Evolutionary conservation across 441 rosid genomes (phyloP), one percentile per base, ranked within the genome.

Genomic region (Macaranga tanarius): DNA sequence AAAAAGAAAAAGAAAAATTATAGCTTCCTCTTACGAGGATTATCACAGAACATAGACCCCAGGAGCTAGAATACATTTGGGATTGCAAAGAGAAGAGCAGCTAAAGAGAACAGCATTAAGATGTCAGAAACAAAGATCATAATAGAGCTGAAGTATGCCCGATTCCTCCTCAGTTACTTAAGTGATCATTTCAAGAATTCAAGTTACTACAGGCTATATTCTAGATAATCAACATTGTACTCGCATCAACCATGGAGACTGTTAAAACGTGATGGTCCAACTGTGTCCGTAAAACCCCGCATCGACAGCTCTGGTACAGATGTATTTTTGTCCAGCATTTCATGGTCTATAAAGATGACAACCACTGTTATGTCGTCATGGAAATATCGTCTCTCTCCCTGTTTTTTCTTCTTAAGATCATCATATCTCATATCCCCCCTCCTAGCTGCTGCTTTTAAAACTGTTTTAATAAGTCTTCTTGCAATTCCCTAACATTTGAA

Each of bases 281-380:
- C 85, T 1, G 86, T 79, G 78, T 87, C 88, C 2, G 74, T 59
- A 62, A 86, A 92, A 26, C 97, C 96, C 77, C 86, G 77, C 42
- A 95, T 72, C 10, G 99, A 92, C 74, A 85, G 71, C 79, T 86
- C 93, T 7, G 90, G 92, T 48, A 82, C 86, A 11, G 87, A 67
- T 25, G 72, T 65, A 74, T 79, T 84, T 68, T 86, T 80, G 50
- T 76, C 82, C 52, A 73, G 72, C 73, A 77, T 62, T 58, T 86
- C 90, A 20, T 80, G 87, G 80, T 95, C 97, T 75, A 92, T 79
- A 72, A 86, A 92, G 83, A 92, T 69, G 61, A 95, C 98, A 55
- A 89, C 84, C 70, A 95, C 95, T 1, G 99, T 89, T 69, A 91
- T 95, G 73, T 95, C 99, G 62, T 92, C 99, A 20, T 95, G 99